Conservation (phyloP, 805 yeast genomes). For the Cyberlindnera mycetangii region DNA sequence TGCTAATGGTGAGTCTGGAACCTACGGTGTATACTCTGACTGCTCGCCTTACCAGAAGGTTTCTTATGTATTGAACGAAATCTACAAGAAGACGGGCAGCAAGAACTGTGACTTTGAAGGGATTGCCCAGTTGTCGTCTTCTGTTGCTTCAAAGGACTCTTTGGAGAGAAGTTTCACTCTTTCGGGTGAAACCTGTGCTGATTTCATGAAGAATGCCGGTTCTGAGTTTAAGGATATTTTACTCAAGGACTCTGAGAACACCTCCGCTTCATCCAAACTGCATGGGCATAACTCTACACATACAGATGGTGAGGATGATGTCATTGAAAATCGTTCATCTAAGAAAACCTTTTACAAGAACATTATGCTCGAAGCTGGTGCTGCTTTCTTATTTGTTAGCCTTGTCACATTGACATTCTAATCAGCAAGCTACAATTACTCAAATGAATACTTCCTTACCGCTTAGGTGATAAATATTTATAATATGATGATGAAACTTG, state of each 20-base stretch:
- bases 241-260: background rate
- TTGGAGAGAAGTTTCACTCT: slow-evolving; percentile 10
- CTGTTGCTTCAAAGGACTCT: slow-evolving; percentile 7
- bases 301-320: background rate
- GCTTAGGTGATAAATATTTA: background rate
- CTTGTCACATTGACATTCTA: slow-evolving; percentile 1
- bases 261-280: background rate
- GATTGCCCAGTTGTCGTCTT: slow-evolving; percentile 16
- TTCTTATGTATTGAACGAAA: slow-evolving; percentile 56
- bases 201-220: slow-evolving; percentile 8
- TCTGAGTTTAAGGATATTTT: background rate
- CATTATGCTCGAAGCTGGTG: slow-evolving; percentile 4
- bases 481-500: background rate
- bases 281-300: background rate
- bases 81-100: slow-evolving; percentile 51
- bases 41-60: slow-evolving; percentile 63
- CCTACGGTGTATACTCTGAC: slow-evolving; percentile 66
- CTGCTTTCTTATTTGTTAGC: slow-evolving; percentile 8
- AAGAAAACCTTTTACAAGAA: slow-evolving; percentile 11
- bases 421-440: background rate
- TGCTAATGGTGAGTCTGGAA: slow-evolving; percentile 56
- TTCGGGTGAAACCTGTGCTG: slow-evolving; percentile 22
- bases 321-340: slow-evolving; percentile 9
- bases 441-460: too few relatives aligned
- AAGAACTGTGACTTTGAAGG: slow-evolving; percentile 29